phyloP scores from a whole-genome alignment of 306 rosid species.

The Sicyos baderoa region DNA sequence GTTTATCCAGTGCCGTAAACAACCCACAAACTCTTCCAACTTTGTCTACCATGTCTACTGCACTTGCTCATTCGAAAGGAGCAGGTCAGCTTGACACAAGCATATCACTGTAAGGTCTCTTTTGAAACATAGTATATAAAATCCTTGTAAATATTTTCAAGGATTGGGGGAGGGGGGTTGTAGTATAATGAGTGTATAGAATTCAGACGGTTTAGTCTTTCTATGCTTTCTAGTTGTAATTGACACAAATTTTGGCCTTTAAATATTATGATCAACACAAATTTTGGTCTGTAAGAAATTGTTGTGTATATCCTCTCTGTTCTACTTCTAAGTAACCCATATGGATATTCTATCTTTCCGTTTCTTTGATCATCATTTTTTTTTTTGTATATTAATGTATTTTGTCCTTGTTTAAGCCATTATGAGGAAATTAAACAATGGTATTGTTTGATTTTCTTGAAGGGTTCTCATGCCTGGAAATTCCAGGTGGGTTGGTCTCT shows the following conservation, averaged over 20 bases:
- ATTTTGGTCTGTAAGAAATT: background rate
- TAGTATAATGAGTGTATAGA: background rate
- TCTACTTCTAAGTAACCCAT: background rate
- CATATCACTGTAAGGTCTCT: background rate
- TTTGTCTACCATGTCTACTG: background rate
- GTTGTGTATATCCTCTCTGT: background rate
- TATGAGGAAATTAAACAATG: background rate
- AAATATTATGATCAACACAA: too few species aligned
- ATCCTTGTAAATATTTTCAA: background rate
- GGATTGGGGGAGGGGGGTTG: background rate
- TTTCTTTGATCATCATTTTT: background rate
- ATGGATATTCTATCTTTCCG: background rate
- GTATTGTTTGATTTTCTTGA: background rate
- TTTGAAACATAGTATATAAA: background rate
- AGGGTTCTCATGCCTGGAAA: too few species aligned
- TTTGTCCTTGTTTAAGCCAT: background rate
- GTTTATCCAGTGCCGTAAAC: background rate
- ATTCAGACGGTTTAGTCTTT: background rate
- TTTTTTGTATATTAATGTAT: background rate
- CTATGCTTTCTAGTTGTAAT: slow-evolving; percentile 1
- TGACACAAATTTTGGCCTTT: background rate
- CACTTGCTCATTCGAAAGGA: background rate
- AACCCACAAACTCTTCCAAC: background rate
- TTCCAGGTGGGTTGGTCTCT: too few species aligned
- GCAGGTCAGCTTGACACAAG: background rate